These are phyloP conservation scores for Polyporus arcularius DNA, from an alignment of 768 basidiomycete species.

Conservation along the genomic window DNA sequence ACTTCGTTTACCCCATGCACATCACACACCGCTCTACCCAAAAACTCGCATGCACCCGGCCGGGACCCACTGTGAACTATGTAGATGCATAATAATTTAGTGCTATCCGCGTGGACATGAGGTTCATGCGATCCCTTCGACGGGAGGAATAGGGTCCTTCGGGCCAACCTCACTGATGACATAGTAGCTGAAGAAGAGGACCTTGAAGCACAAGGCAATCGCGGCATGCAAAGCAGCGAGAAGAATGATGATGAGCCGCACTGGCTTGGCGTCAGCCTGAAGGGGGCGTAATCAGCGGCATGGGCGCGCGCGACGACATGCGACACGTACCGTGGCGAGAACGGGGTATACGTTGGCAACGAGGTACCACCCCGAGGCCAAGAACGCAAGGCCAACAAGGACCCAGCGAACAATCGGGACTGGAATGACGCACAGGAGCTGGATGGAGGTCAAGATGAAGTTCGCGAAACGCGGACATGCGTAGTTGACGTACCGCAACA, in stretches of 20 bases:
- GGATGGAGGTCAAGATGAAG: not conserved
- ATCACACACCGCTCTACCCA: not conserved
- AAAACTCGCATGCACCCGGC: too few relatives aligned
- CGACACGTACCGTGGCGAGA: conserved; percentile 68
- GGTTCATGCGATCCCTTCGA: not conserved
- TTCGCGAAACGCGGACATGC: not conserved
- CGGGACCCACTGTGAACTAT: not conserved
- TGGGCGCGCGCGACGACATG: not conserved
- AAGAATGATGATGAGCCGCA: conserved; percentile 78
- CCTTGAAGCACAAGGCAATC: conserved; percentile 84
- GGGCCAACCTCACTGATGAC: conserved; percentile 42
- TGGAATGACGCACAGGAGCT: conserved; percentile 88
- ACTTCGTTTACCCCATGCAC: not conserved
- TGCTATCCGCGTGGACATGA: not conserved
- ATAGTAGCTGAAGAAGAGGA: conserved; percentile 70
- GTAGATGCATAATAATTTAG: not conserved
- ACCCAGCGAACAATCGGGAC: conserved; percentile 82
- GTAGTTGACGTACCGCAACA: conserved; percentile 58
- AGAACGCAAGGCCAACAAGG: conserved; percentile 71
- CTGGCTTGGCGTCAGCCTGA: conserved; percentile 85
- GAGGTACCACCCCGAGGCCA: conserved; percentile 87
- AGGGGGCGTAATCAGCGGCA: not conserved
- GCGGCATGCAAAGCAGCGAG: conserved; percentile 75
- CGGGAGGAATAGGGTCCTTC: conserved; percentile 29
- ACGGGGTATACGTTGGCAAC: conserved; percentile 86